Conservation (phyloP, 495 filamentous ascomycete species). For the Xylaria curta region DNA sequence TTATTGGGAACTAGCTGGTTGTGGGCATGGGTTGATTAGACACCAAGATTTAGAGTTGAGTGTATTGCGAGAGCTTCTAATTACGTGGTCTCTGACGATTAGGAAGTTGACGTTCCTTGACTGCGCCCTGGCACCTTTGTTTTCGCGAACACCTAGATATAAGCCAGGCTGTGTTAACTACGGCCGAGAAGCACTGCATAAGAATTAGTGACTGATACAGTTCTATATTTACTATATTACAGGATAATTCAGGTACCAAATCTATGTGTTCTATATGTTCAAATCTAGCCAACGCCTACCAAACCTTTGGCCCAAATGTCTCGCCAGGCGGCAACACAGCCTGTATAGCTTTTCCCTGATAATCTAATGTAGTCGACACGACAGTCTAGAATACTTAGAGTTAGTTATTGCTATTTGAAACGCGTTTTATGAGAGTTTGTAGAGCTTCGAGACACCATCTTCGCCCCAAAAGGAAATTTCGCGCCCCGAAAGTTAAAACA, state of each 20-base stretch:
- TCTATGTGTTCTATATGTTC: neutral
- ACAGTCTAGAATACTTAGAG: conserved; percentile 42
- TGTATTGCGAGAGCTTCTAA: too few species aligned
- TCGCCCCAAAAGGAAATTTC: too few species aligned
- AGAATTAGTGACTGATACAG: neutral
- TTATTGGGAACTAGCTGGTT: too few species aligned
- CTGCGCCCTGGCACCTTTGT: neutral
- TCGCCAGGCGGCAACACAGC: conserved; percentile 53
- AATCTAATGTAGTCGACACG: conserved; percentile 58
- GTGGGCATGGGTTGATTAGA: neutral
- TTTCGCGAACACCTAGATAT: neutral
- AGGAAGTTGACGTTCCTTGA: neutral
- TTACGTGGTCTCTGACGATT: too few species aligned
- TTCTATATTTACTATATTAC: neutral
- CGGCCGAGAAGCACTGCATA: neutral
- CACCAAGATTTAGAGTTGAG: neutral
- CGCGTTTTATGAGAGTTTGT: too few species aligned
- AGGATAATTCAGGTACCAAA: neutral
- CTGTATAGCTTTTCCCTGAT: conserved; percentile 58
- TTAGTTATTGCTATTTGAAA: neutral
- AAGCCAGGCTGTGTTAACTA: neutral
- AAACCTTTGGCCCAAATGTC: conserved; percentile 65
- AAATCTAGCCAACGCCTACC: conserved; percentile 37
- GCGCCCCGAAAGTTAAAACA: too few species aligned
- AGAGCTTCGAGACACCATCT: too few species aligned